Conservation (phyloP, 116 monocot genomes). For the Thalassia testudinum region DNA sequence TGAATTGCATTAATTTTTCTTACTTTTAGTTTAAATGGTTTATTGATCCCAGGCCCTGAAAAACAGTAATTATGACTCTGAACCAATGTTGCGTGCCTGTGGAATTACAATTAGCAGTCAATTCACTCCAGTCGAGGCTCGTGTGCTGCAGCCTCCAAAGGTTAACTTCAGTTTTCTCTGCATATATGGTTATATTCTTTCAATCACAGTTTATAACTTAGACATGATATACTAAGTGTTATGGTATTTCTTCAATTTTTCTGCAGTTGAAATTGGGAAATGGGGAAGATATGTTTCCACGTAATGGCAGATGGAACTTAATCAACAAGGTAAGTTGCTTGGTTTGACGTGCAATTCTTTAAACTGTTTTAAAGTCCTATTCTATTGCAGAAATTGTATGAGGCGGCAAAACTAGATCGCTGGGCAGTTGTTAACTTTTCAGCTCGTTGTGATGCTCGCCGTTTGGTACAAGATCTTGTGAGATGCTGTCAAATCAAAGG, state of each 20-base stretch:
- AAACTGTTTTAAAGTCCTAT: neutral
- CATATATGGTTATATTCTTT: no score
- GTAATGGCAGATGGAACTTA: constrained; percentile 85
- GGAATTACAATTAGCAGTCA: constrained; percentile 37
- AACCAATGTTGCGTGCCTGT: constrained; percentile 48
- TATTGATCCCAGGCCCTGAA: constrained; percentile 20
- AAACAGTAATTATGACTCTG: constrained; percentile 51
- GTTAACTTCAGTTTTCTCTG: no score
- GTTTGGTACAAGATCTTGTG: constrained; percentile 38
- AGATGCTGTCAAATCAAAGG: constrained; percentile 70
- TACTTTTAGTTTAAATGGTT: neutral
- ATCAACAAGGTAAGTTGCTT: constrained; percentile 65
- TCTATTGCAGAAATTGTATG: constrained; percentile 37
- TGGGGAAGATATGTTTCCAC: constrained; percentile 48
- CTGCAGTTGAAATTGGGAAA: constrained; percentile 65
- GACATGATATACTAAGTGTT: neutral
- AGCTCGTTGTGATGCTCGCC: constrained; percentile 43
- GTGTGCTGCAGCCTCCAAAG: constrained; percentile 57
- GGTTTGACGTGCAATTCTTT: no score
- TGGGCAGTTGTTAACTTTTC: constrained; percentile 96
- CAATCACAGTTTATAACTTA: neutral
- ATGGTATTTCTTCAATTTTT: neutral
- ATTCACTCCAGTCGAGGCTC: constrained; percentile 70
- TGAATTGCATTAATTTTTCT: neutral
- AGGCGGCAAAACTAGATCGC: constrained; percentile 17